Evolutionary conservation across 306 rosid species (phyloP), one percentile per base, ranked within the genome.

Genomic region (Citrullus mucosospermus): DNA sequence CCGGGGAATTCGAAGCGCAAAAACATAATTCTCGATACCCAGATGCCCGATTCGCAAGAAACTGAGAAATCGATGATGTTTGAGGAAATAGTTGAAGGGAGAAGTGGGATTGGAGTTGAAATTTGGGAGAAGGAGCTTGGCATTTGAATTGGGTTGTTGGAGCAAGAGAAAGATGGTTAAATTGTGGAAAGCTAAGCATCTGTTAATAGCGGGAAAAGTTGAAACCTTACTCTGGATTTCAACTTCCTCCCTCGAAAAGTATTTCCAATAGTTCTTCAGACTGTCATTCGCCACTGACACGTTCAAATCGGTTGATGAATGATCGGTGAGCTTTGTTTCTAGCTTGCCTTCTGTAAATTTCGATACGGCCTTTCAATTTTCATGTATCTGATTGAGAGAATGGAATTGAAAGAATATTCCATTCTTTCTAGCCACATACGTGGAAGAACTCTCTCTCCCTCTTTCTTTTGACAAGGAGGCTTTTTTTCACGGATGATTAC

Each of bases 181-280:
- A 79, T 76, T 58, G 78, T 70, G 88, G 72, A 72, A 85, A 76
- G 48, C 85, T 61, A 38, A 87, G 83, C 98, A 91, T 89, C 79
- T 77, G 87, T 61, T 85, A 85, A 86, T 88, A 89, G 92, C 87
- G 92, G 96, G 92, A 88, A 90, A 58, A 69, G 70, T 28, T 48
- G 20, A 25, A 51, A 32, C 80, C 65, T 25, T 9, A 8, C 20
- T 46, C 78, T 78, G 46, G 68, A 53, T 51, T 32, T 32, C 32
- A 48, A 39, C 36, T 58, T 46, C n/a, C 75, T 46, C n/a, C 75
- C 69, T 54, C 51, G 58, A 2, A 39, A 50, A 32, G 7, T 62
- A 3, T 5, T 61, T 32, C n/a, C 39, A 41, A 5, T n/a, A 36
- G 48, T 65, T 63, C 44, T 63, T 65, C 71, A 65, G n/a, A 61